Evolutionary conservation across 208 protist species (phyloP).

Genomic region (Acanthamoeba healyi): DNA sequence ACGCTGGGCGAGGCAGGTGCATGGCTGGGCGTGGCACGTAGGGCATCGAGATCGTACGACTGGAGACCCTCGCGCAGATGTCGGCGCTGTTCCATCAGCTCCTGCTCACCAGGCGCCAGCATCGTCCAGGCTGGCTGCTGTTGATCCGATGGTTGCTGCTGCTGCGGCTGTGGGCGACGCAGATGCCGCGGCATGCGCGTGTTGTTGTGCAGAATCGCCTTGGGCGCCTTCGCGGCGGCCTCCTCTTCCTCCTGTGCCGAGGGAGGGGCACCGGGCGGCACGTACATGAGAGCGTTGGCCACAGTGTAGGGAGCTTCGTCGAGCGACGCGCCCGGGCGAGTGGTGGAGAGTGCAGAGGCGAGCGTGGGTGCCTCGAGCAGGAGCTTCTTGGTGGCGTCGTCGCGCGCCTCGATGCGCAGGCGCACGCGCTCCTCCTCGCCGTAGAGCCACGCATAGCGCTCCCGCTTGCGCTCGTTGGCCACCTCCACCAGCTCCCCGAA

Average conservation of each 20-base stretch:
- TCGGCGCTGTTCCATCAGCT: background rate
- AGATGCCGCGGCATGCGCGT: conserved; percentile 9
- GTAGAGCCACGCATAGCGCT: conserved; percentile 34
- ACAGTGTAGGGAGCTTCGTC: conserved; percentile 12
- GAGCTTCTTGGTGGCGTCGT: background rate
- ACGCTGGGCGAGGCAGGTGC: conserved; percentile 7
- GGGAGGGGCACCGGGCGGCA: background rate
- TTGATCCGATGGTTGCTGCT: background rate
- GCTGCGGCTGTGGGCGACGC: background rate
- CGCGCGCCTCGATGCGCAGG: background rate
- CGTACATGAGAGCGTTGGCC: conserved; percentile 48
- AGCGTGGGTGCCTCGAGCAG: background rate
- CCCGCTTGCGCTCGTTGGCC: conserved; percentile 34
- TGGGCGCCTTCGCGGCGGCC: background rate
- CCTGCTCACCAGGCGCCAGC: background rate
- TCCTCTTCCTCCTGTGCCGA: conserved; percentile 21
- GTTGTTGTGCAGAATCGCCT: conserved; percentile 16
- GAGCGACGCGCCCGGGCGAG: background rate
- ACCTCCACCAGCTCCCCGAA: conserved; percentile 38
- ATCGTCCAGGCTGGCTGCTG: background rate
- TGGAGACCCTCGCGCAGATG: background rate
- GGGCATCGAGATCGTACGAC: conserved; percentile 24
- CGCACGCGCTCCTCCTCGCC: background rate
- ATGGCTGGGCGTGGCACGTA: background rate
- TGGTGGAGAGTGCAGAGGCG: background rate